Conservation (phyloP, 352 stramenopile species). For the Globisporangium parvum region DNA sequence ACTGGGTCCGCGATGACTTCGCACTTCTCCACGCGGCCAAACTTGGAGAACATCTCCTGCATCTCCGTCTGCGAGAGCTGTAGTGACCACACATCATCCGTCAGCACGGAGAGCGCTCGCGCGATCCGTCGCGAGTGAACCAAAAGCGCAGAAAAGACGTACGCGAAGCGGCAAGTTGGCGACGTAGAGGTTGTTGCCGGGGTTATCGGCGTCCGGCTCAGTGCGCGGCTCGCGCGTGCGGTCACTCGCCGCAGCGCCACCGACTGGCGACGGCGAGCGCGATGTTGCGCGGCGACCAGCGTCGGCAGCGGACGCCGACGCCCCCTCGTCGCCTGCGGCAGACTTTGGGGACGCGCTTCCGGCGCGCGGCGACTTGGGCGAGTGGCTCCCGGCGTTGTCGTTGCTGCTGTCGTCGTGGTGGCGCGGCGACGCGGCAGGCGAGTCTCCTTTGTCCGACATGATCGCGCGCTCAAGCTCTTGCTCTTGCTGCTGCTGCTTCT, state of each 20-base stretch:
- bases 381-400: constrained; percentile 14
- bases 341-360: constrained; percentile 5
- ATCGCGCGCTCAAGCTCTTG: no score
- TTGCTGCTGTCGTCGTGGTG: constrained; percentile 8
- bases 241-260: not conserved
- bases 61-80: constrained; percentile 48
- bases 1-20: constrained; percentile 80
- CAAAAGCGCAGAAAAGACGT: constrained; percentile 10
- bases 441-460: constrained; percentile 27
- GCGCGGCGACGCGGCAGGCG: constrained; percentile 18
- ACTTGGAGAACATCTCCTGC: constrained; percentile 71
- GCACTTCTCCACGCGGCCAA: constrained; percentile 62
- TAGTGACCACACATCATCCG: no score
- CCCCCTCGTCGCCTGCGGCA: not conserved
- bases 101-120: no score
- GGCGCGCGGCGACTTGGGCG: constrained; percentile 13
- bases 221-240: not conserved
- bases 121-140: no score
- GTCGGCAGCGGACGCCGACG: not conserved
- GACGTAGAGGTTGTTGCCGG: constrained; percentile 80
- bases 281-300: constrained; percentile 31
- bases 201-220: constrained; percentile 30
- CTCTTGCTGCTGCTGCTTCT: no score
- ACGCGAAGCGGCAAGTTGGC: constrained; percentile 58
- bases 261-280: constrained; percentile 26